Evolutionary conservation across 2,329 filamentous ascomycete species (phyloP).

Genomic region (Fusarium burgessii): DNA sequence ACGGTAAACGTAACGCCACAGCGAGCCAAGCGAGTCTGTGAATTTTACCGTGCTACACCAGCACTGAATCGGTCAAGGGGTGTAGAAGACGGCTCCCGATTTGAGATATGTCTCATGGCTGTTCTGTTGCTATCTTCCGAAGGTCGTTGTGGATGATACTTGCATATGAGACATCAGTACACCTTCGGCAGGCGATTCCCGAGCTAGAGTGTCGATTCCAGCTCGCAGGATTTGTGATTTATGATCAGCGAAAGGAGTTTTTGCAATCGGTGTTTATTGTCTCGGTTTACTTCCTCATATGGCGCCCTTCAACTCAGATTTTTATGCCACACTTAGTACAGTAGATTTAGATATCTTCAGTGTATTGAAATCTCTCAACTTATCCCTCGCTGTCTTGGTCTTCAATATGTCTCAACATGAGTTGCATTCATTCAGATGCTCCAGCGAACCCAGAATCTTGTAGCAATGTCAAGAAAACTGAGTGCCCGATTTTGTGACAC

Average conservation of each 20-base stretch:
- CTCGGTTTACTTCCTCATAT: conserved; percentile 21
- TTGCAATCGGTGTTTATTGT: conserved; percentile 22
- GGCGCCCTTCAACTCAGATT: background rate
- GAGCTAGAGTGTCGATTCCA: conserved; percentile 3
- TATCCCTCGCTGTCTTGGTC: conserved; percentile 8
- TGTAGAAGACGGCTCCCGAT: background rate
- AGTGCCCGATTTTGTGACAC: background rate
- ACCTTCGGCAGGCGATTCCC: conserved; percentile 13
- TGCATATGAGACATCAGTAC: conserved; percentile 19
- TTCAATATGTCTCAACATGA: background rate
- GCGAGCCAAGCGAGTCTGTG: conserved; percentile 35
- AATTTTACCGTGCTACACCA: conserved; percentile 26
- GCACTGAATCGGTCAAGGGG: conserved; percentile 10
- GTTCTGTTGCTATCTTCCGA: conserved; percentile 17
- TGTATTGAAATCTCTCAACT: conserved; percentile 12
- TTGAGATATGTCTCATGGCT: conserved; percentile 12
- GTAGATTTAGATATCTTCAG: conserved; percentile 21
- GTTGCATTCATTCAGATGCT: background rate
- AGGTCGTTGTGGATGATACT: conserved; percentile 11
- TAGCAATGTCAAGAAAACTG: background rate
- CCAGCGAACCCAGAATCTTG: background rate
- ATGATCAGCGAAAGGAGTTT: conserved; percentile 24
- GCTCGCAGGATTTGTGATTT: conserved; percentile 26
- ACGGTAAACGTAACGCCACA: conserved; percentile 32
- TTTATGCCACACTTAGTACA: conserved; percentile 6